phyloP scores from a whole-genome alignment of 2,329 filamentous ascomycete genomes.

The Hypoxylon sp. region DNA sequence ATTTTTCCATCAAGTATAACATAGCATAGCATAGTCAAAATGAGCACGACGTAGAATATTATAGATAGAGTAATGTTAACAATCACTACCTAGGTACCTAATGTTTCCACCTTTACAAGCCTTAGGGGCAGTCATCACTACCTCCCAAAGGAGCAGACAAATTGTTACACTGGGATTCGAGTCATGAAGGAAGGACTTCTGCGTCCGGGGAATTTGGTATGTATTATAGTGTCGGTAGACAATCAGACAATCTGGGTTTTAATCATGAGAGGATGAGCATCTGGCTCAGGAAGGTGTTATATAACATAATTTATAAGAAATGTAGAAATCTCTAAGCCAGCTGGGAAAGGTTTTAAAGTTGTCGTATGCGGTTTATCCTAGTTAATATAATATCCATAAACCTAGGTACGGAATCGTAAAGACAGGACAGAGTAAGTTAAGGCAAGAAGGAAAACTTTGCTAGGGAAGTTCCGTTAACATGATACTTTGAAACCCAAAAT shows the following conservation, averaged over 20 bases:
- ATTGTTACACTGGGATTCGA: not conserved
- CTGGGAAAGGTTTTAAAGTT: not conserved
- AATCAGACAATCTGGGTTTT: not conserved
- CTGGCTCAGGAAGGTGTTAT: not conserved
- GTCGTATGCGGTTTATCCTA: not conserved
- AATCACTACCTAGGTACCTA: not conserved
- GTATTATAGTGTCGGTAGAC: not conserved
- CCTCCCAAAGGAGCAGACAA: not conserved
- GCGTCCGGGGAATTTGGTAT: not conserved
- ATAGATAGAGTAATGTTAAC: not conserved
- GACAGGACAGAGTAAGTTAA: too few relatives aligned
- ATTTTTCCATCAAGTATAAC: not conserved
- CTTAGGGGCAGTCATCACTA: not conserved
- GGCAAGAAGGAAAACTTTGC: too few relatives aligned
- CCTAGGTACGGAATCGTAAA: too few relatives aligned
- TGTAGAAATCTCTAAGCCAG: not conserved
- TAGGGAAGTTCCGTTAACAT: too few relatives aligned
- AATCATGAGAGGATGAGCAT: not conserved
- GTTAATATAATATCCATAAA: not conserved
- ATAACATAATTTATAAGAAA: not conserved
- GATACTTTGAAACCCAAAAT: too few relatives aligned
- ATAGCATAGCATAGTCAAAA: not conserved
- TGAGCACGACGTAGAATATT: not conserved
- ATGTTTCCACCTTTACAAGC: not conserved
- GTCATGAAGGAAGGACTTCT: not conserved